Conservation (phyloP, 169 alveolate species). For the Eimeria falciformis region DNA sequence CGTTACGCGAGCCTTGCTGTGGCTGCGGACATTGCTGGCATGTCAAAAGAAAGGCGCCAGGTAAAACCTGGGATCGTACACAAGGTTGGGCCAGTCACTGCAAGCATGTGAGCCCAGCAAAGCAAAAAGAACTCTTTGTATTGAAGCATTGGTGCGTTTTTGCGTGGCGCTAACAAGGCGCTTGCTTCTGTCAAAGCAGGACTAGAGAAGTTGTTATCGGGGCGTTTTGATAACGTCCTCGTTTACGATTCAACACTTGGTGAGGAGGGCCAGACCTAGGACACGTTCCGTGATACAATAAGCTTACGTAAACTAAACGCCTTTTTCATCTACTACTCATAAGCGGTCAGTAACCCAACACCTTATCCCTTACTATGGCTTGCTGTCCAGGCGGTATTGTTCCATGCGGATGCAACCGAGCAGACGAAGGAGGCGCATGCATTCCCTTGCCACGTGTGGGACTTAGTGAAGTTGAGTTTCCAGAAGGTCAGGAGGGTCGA, state of each 20-base stretch:
- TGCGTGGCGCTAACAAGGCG: conserved; percentile 4
- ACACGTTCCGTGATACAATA: too few relatives aligned
- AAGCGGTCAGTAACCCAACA: too few relatives aligned
- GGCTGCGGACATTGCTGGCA: conserved; percentile 22
- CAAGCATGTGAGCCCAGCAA: background rate
- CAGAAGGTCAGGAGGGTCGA: background rate
- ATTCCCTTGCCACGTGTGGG: conserved; percentile 56
- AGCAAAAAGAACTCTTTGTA: background rate
- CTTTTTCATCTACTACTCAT: too few relatives aligned
- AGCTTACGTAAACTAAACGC: too few relatives aligned
- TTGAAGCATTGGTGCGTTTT: background rate
- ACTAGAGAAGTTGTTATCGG: conserved; percentile 28
- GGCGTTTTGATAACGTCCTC: conserved; percentile 51
- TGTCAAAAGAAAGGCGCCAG: background rate
- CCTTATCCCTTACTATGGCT: background rate
- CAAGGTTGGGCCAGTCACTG: background rate
- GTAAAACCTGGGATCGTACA: background rate
- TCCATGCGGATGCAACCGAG: conserved; percentile 68
- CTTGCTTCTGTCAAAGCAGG: conserved; percentile 19
- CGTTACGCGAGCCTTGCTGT: conserved; percentile 57
- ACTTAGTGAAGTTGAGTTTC: conserved; percentile 14
- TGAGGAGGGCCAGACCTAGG: background rate
- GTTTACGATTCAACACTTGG: conserved; percentile 57
- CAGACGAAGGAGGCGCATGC: conserved; percentile 51
- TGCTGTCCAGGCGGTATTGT: conserved; percentile 51